Base-by-base conservation (phyloP, 306 rosid species). In the Medicago lupulina region DNA sequence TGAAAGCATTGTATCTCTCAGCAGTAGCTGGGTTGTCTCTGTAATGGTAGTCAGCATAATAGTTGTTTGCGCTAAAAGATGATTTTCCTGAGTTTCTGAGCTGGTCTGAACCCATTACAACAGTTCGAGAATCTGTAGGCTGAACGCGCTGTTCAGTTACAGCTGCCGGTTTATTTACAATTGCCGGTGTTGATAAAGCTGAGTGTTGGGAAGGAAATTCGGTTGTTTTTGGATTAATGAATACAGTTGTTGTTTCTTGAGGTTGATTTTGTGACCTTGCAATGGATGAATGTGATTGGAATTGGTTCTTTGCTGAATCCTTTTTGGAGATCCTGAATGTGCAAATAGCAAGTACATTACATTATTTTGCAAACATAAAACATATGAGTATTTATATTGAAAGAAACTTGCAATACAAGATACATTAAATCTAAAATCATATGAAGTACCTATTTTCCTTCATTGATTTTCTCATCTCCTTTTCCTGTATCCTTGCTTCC, bases 401-500 rank as follows among this genome's bases (percentile, higher is more conserved):
- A 39, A 40, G 16, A 65, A 40, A 65, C 51, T 65, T 40, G 28
- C 51, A 17, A 65, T 18, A 17, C 34, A 39, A 65, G 34, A 17
- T 4, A 39, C 70, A 4, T 6, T 5, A 61, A 61, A 16, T 10
- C 51, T 55, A 18, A 23, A 75, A 80, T 39, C 28, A 41, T 57
- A 41, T 58, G 6, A 43, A 25, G 79, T 82, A 94, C 96, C 96
- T 82, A n/a, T 77, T 86, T 80, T 58, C 79, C 75, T 14, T 83
- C 25, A 4, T 76, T 49, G 13, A 6, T 76, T 88, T 89, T 49
- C 86, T 81, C 69, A 73, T 78, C 53, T 85, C 89, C 84, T 88
- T 94, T 84, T 82, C 85, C 54, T 82, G 82, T 50, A 88, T 58
- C 70, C 97, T 90, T 55, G 61, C 80, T 78, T 87, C 97, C 73